phyloP scores from a whole-genome alignment of 2,329 filamentous ascomycete genomes.

The Rutstroemia sp. region DNA sequence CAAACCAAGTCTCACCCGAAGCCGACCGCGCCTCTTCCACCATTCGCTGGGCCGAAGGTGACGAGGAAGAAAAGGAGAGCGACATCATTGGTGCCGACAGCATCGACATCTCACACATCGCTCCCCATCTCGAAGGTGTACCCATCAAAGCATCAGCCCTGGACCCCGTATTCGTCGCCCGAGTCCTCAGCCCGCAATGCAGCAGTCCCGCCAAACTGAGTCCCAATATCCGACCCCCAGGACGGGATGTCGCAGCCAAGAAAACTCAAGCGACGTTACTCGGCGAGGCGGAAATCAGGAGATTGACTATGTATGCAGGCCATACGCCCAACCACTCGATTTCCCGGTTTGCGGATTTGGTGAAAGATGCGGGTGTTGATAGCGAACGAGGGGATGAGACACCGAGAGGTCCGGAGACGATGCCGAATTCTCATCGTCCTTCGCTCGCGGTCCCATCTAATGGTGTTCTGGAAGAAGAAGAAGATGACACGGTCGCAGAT shows the following conservation, averaged over 20 bases:
- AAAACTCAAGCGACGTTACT: conserved; percentile 11
- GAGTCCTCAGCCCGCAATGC: conserved; percentile 22
- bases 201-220: conserved; percentile 22
- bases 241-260: conserved; percentile 9
- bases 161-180: conserved; percentile 27
- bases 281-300: conserved; percentile 35
- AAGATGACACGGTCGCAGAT: conserved; percentile 7
- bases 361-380: conserved; percentile 6
- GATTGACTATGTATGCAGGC: conserved; percentile 54
- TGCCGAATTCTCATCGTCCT: background rate
- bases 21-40: conserved; percentile 17
- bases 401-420: conserved; percentile 15
- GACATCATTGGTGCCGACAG: conserved; percentile 24
- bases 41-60: conserved; percentile 2
- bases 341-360: conserved; percentile 42
- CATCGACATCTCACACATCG: conserved; percentile 51
- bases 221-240: conserved; percentile 17
- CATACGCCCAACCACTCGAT: conserved; percentile 52
- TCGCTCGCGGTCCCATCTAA: background rate
- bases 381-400: conserved; percentile 22
- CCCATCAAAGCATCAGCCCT: conserved; percentile 47
- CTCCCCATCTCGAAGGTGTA: conserved; percentile 53
- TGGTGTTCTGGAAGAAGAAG: conserved; percentile 3
- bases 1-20: conserved; percentile 15
- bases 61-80: background rate